Base-by-base conservation (phyloP, 495 filamentous ascomycete species). In the Astrothelium macrocarpum region DNA sequence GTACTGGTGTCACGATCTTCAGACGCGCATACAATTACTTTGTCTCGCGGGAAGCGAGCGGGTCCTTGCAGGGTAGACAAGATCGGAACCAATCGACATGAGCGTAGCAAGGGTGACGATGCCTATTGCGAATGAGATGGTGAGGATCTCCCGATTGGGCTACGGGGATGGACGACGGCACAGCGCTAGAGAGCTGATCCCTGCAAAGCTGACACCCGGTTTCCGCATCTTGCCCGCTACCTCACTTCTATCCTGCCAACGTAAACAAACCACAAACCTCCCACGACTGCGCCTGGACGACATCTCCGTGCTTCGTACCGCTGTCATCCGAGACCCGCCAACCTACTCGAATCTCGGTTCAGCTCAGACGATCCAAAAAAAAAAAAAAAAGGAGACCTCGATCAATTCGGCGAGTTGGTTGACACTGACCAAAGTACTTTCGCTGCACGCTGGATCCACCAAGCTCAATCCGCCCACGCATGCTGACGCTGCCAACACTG, bases 201-300 rank as follows among this genome's bases (percentile, higher is more conserved):
- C 49, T 56, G 49, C 49, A 11, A 12, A 29, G 49, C 49, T 56
- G 20, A 56, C 49, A 25, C 49, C n/a, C 49, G 49, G 49, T 16
- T 56, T 16, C 12, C 25, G 49, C 43, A 11, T 9, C 43, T 3
- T 49, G 43, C 11, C 3, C 43, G 43, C 25, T 9, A 26, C 49
- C 12, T 56, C 25, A 9, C 23, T 20, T 28, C 49, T 56, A 9
- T 26, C 23, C 49, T 25, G 25, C 25, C 23, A 7, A 25, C 20
- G 49, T 56, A 56, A 56, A 56, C 49, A 56, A 56, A 56, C 49
- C 49, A 56, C 49, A 56, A 56, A 4, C 25, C 29, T 56, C 49
- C 26, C 49, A 28, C 7, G 23, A 26, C 49, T 9, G 7, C 25
- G 49, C 25, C 20, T 29, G 7, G 25, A 12, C 25, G 49, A 56